Percentiles rank a stretch among this genome's conserved stretches.
phyloP scores from a whole-genome alignment of 2,329 filamentous ascomycete species.

The Fusarium anguioides region DNA sequence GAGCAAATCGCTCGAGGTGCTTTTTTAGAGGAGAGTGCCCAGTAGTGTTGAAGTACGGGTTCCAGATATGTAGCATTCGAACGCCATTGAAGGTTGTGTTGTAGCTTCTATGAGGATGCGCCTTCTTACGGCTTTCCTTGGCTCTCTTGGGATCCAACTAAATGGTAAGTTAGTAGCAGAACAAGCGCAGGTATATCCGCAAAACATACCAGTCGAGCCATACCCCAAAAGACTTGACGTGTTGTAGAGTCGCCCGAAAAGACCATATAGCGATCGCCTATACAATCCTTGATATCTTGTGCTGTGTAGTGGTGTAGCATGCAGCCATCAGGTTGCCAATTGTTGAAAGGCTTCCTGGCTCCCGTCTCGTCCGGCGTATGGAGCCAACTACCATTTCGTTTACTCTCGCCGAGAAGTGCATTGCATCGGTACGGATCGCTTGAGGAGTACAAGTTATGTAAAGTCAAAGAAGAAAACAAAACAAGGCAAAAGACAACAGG shows the following conservation, averaged over 20 bases:
- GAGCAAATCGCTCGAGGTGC: constrained; percentile 38
- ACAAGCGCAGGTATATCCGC: background rate
- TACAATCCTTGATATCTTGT: constrained; percentile 64
- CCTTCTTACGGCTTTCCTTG: constrained; percentile 4
- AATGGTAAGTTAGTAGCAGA: background rate
- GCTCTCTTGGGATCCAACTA: constrained; percentile 42
- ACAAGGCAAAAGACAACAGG: constrained; percentile 35
- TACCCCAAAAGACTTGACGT: constrained; percentile 70
- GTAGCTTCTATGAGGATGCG: constrained; percentile 33
- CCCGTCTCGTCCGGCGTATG: constrained; percentile 47
- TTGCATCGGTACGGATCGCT: constrained; percentile 65
- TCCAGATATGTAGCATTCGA: constrained; percentile 68
- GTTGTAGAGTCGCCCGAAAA: constrained; percentile 71
- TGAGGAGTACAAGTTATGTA: constrained; percentile 17
- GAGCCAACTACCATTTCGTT: constrained; percentile 62
- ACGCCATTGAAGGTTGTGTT: constrained; percentile 58
- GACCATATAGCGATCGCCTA: constrained; percentile 62
- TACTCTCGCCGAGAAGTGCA: constrained; percentile 50
- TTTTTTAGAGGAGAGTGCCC: constrained; percentile 38
- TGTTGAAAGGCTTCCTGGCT: constrained; percentile 51
- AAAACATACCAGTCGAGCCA: constrained; percentile 45
- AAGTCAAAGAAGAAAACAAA: constrained; percentile 29
- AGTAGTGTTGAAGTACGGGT: constrained; percentile 67
- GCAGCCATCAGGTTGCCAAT: constrained; percentile 71
- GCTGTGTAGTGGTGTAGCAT: constrained; percentile 66